Percentiles rank a stretch among this genome's conserved stretches.
phyloP scores from a whole-genome alignment of 2,329 filamentous ascomycete genomes.

The Amesomyces nigricolor region DNA sequence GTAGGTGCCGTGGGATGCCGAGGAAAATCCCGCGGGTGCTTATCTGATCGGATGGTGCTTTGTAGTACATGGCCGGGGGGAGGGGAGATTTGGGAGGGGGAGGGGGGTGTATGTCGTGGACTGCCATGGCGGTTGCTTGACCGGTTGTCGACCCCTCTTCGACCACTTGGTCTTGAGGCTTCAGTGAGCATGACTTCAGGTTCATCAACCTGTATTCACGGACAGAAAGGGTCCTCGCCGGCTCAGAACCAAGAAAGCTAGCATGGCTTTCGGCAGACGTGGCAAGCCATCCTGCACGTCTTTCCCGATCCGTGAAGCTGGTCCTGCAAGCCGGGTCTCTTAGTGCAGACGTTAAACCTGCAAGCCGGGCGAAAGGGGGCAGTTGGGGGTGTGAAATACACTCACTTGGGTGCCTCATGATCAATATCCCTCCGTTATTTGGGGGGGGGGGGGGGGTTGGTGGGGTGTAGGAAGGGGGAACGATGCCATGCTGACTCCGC shows the following conservation, averaged over 20 bases:
- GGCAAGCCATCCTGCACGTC: conserved; percentile 3
- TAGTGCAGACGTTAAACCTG: conserved; percentile 21
- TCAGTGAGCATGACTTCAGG: no score
- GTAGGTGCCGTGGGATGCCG: neutral
- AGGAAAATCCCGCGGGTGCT: no score
- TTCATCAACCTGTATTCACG: no score
- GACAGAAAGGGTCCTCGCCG: neutral
- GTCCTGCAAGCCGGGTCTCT: conserved; percentile 12
- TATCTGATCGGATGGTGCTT: no score
- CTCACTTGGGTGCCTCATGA: conserved; percentile 13
- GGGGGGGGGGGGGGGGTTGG: neutral
- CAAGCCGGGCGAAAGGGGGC: conserved; percentile 1
- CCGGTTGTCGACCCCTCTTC: no score
- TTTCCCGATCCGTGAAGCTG: neutral
- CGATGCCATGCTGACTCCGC: neutral
- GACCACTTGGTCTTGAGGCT: no score
- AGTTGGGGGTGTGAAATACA: neutral
- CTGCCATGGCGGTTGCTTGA: no score
- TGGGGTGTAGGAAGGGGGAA: neutral
- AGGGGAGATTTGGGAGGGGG: no score
- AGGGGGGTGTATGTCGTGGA: no score
- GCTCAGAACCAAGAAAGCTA: neutral
- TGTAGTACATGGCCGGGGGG: no score
- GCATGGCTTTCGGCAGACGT: neutral
- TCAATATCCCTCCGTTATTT: neutral